phyloP scores from a whole-genome alignment of 2,329 filamentous ascomycete genomes.

The Pestalotiopsis sp. region DNA sequence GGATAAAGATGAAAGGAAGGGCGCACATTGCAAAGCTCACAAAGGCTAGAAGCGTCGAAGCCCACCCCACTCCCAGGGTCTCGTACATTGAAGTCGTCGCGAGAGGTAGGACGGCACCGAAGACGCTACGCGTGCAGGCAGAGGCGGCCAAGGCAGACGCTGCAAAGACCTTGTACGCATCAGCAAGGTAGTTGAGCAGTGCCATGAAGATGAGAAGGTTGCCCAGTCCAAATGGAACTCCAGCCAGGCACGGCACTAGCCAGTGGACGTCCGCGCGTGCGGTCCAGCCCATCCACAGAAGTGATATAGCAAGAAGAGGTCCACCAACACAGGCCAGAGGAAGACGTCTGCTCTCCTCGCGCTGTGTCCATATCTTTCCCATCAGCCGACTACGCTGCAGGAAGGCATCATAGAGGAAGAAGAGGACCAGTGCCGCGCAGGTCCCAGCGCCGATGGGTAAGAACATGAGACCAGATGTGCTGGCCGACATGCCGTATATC shows the following conservation, averaged over 20 bases:
- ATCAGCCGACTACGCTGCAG: background rate
- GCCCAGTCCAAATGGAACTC: constrained; percentile 19
- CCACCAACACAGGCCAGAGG: constrained; percentile 20
- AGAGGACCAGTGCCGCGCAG: background rate
- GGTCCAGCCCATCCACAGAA: constrained; percentile 22
- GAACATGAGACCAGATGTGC: constrained; percentile 44
- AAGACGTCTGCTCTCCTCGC: constrained; percentile 18
- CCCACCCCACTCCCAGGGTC: constrained; percentile 49
- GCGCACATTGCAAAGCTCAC: constrained; percentile 27
- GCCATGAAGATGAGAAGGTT: constrained; percentile 42
- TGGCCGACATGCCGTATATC: constrained; percentile 35
- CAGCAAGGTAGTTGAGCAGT: constrained; percentile 49
- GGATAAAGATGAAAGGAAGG: constrained; percentile 28
- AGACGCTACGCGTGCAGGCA: constrained; percentile 55
- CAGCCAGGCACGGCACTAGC: constrained; percentile 16
- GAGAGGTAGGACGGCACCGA: constrained; percentile 57
- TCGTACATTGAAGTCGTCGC: constrained; percentile 52
- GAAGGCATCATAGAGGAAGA: constrained; percentile 5
- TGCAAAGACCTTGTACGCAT: constrained; percentile 54
- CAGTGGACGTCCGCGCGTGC: constrained; percentile 15
- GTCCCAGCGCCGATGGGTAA: constrained; percentile 13
- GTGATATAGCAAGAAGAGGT: constrained; percentile 12
- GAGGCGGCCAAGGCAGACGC: constrained; percentile 63
- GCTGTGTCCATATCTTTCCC: constrained; percentile 14
- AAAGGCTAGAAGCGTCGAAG: constrained; percentile 30